Percentiles rank a stretch among this genome's conserved stretches.
Evolutionary conservation across 345 rosid species (phyloP).

Genomic region (Pistacia atlantica): DNA sequence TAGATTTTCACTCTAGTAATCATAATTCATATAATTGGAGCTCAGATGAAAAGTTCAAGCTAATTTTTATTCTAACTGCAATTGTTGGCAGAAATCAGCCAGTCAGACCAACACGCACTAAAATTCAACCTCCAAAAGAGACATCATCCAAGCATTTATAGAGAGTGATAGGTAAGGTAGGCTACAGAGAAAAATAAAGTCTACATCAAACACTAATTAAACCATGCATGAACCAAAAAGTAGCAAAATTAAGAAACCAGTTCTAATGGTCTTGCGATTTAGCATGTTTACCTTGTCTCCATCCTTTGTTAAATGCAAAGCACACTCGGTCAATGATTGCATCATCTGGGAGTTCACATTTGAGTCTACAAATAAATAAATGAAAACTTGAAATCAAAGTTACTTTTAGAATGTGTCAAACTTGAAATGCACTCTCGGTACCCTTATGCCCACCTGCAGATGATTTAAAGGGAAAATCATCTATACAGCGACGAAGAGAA

Average conservation of each 20-base stretch:
- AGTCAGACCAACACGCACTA: not conserved
- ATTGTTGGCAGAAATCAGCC: too few species aligned
- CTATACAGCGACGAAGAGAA: constrained; percentile 57
- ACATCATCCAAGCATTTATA: constrained; percentile 3
- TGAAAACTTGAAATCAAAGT: constrained; percentile 19
- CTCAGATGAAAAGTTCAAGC: not conserved
- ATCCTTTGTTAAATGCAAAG: constrained; percentile 75
- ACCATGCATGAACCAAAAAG: not conserved
- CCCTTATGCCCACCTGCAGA: constrained; percentile 36
- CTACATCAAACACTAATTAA: not conserved
- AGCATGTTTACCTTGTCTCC: constrained; percentile 81
- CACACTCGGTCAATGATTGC: constrained; percentile 59
- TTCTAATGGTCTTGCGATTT: not conserved
- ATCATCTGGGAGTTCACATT: constrained; percentile 32
- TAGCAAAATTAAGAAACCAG: constrained; percentile 2
- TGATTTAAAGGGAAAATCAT: constrained; percentile 43
- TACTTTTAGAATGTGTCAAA: not conserved
- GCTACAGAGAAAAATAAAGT: not conserved
- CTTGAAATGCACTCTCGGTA: constrained; percentile 10
- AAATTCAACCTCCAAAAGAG: not conserved
- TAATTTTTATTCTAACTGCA: too few species aligned
- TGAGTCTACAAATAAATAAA: constrained; percentile 38
- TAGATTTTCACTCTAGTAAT: not conserved
- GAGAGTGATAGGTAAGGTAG: not conserved
- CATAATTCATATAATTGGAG: not conserved